Evolutionary conservation across 116 monocot genomes (phyloP), one percentile per base, ranked within the genome.

Genomic region (Papilionanthe hybrid): DNA sequence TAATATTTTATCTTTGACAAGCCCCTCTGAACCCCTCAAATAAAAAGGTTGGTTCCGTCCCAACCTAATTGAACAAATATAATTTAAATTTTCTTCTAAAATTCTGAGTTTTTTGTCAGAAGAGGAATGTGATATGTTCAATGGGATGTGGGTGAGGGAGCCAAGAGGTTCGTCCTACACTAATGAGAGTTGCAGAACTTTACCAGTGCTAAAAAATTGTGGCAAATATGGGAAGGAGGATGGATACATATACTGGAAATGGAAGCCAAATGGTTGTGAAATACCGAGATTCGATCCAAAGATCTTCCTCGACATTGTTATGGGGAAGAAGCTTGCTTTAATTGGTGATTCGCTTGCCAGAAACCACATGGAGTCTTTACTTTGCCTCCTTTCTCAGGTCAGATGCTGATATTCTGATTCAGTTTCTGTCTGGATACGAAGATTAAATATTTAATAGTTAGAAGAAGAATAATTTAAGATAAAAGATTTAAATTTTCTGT

Each of bases 201-300:
- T 87, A 47, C 81, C 85, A 11, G 81, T 79, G 55, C 77, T 79
- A 18, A 80, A 82, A 66, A 85, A 90, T 56, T 90, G 90, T 83
- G 68, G 85, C 72, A 83, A 79, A 83, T 82, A 79, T 72, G 90
- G 90, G 50, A 81, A 79, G 77, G 85, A 83, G 0, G 79, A 85
- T 77, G 87, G 81, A 13, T 82, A 82, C 71, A 47, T 84, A 47
- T 74, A 76, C 44, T 87, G 87, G 87, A 82, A 77, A 53, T 87
- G 87, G 87, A 82, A 77, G 77, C 87, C 84, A 0, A 42, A 82
- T 11, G 84, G 77, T 28, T 87, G 87, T 55, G 80, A 84, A 5
- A 42, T 87, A 5, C 82, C 77, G 0, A 72, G 63, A 5, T 84
- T 87, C 23, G 76, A 81, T 37, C 81, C 81, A 7, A 75, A 75